Conservation (phyloP, 2,329 filamentous ascomycete species). For the Penicillium sp. region DNA sequence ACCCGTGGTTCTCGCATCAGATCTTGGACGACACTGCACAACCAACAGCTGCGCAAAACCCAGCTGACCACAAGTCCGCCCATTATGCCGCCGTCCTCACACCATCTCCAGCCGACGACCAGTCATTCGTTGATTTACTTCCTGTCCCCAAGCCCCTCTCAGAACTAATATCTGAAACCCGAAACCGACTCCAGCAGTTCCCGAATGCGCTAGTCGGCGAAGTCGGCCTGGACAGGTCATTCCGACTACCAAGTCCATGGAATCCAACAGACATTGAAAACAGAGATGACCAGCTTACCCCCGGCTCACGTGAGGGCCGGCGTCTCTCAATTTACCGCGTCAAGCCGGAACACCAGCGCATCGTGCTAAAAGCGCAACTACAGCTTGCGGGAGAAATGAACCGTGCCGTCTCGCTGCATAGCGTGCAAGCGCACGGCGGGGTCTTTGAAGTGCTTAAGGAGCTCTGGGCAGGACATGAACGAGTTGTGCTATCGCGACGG, state of each 20-base stretch:
- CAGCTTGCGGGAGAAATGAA: slow-evolving; percentile 50
- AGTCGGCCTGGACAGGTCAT: slow-evolving; percentile 54
- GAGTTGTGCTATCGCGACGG: slow-evolving; percentile 42
- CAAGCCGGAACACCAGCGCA: slow-evolving; percentile 49
- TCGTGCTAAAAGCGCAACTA: slow-evolving; percentile 50
- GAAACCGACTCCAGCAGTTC: slow-evolving; percentile 40
- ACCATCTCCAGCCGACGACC: slow-evolving; percentile 40
- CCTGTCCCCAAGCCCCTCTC: slow-evolving; percentile 49
- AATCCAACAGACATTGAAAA: slow-evolving; percentile 24
- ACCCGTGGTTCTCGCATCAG: slow-evolving; percentile 60
- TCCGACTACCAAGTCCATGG: slow-evolving; percentile 52
- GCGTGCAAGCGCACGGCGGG: slow-evolving; percentile 54
- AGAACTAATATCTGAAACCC: slow-evolving; percentile 44
- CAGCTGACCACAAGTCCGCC: slow-evolving; percentile 26
- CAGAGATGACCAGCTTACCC: slow-evolving; percentile 41
- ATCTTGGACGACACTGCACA: slow-evolving; percentile 41
- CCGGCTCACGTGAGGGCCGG: slow-evolving; percentile 53
- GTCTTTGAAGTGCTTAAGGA: slow-evolving; percentile 49
- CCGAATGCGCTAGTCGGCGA: slow-evolving; percentile 54
- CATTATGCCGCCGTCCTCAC: slow-evolving; percentile 51
- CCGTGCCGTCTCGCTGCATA: slow-evolving; percentile 53
- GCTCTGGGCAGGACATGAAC: slow-evolving; percentile 53
- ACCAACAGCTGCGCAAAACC: slow-evolving; percentile 9
- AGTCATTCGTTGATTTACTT: slow-evolving; percentile 42
- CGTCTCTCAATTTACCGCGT: slow-evolving; percentile 51